These are phyloP conservation scores for Chalaropsis ovoidea DNA, from an alignment of 2,329 filamentous ascomycete genomes.

Conservation along the genomic window DNA sequence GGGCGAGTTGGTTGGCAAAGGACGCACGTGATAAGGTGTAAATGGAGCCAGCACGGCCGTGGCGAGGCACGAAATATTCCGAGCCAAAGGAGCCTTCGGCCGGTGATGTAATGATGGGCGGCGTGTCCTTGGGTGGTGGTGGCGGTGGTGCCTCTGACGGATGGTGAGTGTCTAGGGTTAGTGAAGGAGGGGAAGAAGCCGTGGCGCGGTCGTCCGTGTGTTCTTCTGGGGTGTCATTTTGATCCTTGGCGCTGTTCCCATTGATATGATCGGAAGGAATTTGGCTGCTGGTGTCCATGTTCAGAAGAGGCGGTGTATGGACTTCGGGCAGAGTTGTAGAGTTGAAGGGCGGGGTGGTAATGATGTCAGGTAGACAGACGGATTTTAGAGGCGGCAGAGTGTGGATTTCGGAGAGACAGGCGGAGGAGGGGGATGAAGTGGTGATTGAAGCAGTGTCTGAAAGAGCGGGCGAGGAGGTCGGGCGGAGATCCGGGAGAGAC, in stretches of 20 bases:
- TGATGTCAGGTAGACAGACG: background rate
- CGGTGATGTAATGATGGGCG: conserved; percentile 30
- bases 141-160: conserved; percentile 9
- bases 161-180: conserved; percentile 30
- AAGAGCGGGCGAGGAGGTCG: background rate
- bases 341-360: background rate
- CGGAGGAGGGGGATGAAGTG: background rate
- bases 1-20: conserved; percentile 84
- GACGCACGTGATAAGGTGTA: conserved; percentile 88
- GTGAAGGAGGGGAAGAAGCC: conserved; percentile 35
- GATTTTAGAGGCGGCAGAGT: background rate
- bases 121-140: conserved; percentile 41
- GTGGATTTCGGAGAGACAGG: background rate
- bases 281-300: conserved; percentile 66
- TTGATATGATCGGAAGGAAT: conserved; percentile 59
- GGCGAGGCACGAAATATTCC: conserved; percentile 55
- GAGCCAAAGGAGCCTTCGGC: conserved; percentile 9
- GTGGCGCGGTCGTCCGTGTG: conserved; percentile 44
- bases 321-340: conserved; percentile 43
- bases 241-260: conserved; percentile 56
- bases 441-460: conserved; percentile 1
- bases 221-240: conserved; percentile 47
- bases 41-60: conserved; percentile 69
- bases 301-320: conserved; percentile 40
- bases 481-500: conserved; percentile 21